Evolutionary conservation across 2,329 filamentous ascomycete species (phyloP).

Genomic region (Mycosphaerelloides madeirae): DNA sequence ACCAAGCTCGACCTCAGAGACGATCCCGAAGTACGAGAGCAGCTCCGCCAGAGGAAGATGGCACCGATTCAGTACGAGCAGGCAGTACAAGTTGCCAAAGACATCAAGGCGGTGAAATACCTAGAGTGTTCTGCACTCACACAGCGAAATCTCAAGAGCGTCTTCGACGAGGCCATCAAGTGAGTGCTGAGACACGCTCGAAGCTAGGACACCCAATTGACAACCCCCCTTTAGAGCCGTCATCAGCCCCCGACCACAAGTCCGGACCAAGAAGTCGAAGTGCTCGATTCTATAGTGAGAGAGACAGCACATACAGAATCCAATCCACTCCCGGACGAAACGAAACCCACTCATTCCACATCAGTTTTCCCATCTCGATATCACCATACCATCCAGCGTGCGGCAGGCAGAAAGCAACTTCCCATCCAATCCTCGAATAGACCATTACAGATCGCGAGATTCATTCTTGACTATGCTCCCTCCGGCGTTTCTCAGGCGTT

Average conservation of each 20-base stretch:
- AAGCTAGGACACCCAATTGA: neutral
- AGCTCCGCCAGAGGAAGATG: slow-evolving; percentile 87
- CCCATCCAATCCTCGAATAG: too few relatives aligned
- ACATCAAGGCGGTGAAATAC: slow-evolving; percentile 95
- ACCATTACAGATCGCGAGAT: too few relatives aligned
- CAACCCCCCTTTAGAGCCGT: slow-evolving; percentile 55
- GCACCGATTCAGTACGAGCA: slow-evolving; percentile 94
- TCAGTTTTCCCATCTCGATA: too few relatives aligned
- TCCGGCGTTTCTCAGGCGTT: too few relatives aligned
- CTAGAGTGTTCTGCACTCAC: slow-evolving; percentile 96
- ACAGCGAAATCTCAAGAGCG: slow-evolving; percentile 94
- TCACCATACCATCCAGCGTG: too few relatives aligned
- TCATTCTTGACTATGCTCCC: too few relatives aligned
- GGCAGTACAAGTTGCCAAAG: slow-evolving; percentile 80
- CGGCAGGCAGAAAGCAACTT: too few relatives aligned
- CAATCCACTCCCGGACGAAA: too few relatives aligned
- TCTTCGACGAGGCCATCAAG: slow-evolving; percentile 98
- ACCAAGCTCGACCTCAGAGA: slow-evolving; percentile 96
- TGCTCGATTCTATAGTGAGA: slow-evolving; percentile 60
- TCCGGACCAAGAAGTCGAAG: slow-evolving; percentile 60
- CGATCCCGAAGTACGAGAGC: slow-evolving; percentile 75
- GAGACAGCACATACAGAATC: neutral
- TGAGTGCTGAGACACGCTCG: slow-evolving; percentile 45
- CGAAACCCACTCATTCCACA: too few relatives aligned
- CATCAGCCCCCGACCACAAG: slow-evolving; percentile 60